These are phyloP conservation scores for Kickxella alabastrina DNA, from an alignment of 192 early-diverging fungal species.

Conservation along the genomic window DNA sequence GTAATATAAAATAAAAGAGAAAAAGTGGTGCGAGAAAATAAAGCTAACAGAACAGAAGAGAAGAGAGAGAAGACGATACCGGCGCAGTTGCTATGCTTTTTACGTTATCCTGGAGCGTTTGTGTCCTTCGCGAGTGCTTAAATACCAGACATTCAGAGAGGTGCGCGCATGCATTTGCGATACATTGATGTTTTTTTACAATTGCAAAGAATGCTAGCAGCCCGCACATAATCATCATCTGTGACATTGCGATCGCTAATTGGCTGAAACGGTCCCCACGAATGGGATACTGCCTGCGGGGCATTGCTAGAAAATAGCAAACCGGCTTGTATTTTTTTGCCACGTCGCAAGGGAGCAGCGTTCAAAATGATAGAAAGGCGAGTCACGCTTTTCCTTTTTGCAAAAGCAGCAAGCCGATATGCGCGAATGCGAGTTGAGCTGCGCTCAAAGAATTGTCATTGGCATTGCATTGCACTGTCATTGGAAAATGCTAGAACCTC, in stretches of 20 bases:
- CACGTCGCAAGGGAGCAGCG: conserved; percentile 6
- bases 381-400: not conserved
- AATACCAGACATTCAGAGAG: conserved; percentile 13
- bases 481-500: no score
- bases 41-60: conserved; percentile 9
- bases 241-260: conserved; percentile 36
- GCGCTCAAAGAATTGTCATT: no score
- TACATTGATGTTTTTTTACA: not conserved
- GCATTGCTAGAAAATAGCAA: not conserved
- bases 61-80: not conserved
- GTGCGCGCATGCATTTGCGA: not conserved
- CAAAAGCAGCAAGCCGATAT: not conserved
- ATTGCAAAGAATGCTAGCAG: conserved; percentile 14
- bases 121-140: conserved; percentile 7
- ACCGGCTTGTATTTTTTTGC: conserved; percentile 5
- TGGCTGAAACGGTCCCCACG: conserved; percentile 22
- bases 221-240: not conserved
- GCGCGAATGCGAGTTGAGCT: no score
- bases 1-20: conserved; percentile 3
- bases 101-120: no score
- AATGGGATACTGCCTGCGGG: conserved; percentile 21
- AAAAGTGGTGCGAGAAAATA: conserved; percentile 11
- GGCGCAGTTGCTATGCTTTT: not conserved
- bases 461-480: no score
- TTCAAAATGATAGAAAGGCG: not conserved